Evolutionary conservation across 2,329 filamentous ascomycete genomes (phyloP), one percentile per base, ranked within the genome.

Genomic region (Myriosclerotinia curreyana): DNA sequence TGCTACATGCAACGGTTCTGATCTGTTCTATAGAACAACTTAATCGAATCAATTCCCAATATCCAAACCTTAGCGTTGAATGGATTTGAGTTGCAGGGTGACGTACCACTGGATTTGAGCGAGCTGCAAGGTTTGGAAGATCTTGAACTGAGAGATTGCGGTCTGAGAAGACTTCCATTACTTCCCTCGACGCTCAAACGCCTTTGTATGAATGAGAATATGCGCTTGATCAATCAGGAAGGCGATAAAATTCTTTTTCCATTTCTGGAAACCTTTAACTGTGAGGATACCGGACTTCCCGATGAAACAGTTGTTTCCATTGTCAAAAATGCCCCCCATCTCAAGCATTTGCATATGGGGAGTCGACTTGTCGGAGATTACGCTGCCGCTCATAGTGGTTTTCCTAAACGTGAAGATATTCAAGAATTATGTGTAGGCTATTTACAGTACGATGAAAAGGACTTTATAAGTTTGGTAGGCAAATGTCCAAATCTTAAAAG

Each of bases 171-270:
- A 6, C 36, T 72, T 11, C 73, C 72, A 15, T 58, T 58, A 34
- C 62, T 74, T 28, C 72, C 73, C n/a, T 28, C 60, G 9, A 71
- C 68, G 12, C 51, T 75, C 17, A 71, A 66, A 58, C 65, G 70
- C 15, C 69, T 75, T n/a, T 62, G 62, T 25, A 17, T 75, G 1
- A 65, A 55, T 17, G 44, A 68, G 1, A 73, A 71, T 36, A 11
- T 28, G 28, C 14, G 5, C 12, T 20, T 50, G 14, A 6, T 17
- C 22, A 48, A 36, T 36, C 46, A 60, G 11, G 5, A 34, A 25
- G 15, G 5, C 8, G 9, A 15, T 42, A 12, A 4, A 1, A 11
- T 55, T 25, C 5, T 55, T 6, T 63, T 73, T 38, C 72, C 73
- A 17, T 48, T 71, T 6, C 68, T 75, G 20, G 71, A 72, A 52